Base-by-base conservation (phyloP, 495 filamentous ascomycete species). In the Neurospora africana region DNA sequence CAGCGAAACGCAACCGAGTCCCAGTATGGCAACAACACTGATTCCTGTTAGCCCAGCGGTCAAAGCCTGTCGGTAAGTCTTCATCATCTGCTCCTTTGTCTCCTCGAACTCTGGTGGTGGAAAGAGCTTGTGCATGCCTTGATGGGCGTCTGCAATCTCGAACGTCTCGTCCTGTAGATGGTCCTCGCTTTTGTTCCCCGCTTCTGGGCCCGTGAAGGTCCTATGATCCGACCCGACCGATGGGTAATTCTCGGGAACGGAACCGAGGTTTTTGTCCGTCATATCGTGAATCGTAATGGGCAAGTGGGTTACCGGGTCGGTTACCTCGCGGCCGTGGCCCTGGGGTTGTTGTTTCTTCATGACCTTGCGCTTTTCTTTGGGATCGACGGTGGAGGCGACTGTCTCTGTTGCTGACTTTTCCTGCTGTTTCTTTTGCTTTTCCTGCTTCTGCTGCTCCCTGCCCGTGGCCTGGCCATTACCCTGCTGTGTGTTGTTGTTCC, bases 261-360 rank as follows among this genome's bases (percentile, higher is more conserved):
- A 80, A 38, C 85, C 81, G 36, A 92, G 79, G 69, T 90, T 87
- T 61, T 86, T 84, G 40, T 82, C 79, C 0, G 89, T 91, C 73
- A 87, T 87, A 74, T 91, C 90, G 75, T 91, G 89, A 43, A 91
- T 87, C 23, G 78, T 79, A 27, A 91, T 82, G 6, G 89, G 89
- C 2, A 92, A 79, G 78, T 92, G 90, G 0, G 90, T 92, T 17
- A 92, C 86, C 0, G 90, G 90, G 78, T 92, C 90, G 7, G 89
- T 92, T n/a, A 92, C 90, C 75, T 89, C 82, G 17, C 89, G 83
- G 19, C 86, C 86, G 38, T 83, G 84, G 43, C 86, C 83, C 72
- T 88, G 86, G 71, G 85, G 21, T 83, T 61, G 27, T 9, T 61
- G 53, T 41, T 85, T 81, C 76, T 88, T 87, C 84, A 87, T 86